Conservation (phyloP, 2,329 filamentous ascomycete species). For the Ramularia endophylla region DNA sequence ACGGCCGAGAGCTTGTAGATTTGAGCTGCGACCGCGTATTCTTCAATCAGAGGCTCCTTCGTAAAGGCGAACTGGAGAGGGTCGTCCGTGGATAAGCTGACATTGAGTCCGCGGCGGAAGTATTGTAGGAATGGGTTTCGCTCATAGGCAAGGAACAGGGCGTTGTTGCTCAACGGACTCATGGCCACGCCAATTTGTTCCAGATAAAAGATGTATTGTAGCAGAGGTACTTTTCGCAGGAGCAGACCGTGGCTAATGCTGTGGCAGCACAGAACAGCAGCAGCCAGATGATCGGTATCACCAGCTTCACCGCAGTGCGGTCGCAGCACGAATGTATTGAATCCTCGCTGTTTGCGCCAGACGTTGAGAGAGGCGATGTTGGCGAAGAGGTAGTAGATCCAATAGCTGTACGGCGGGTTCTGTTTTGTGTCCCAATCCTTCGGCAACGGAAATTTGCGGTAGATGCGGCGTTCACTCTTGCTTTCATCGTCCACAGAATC, state of each 20-base stretch:
- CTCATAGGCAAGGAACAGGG: constrained; percentile 91
- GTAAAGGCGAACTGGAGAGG: constrained; percentile 97
- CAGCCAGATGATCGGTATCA: constrained; percentile 91
- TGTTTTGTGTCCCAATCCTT: constrained; percentile 85
- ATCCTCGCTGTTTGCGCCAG: constrained; percentile 83
- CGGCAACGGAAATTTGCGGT: constrained; percentile 89
- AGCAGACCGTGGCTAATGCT: constrained; percentile 95
- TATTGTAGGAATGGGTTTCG: constrained; percentile 95
- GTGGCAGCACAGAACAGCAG: constrained; percentile 85
- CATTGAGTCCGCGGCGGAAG: constrained; percentile 90
- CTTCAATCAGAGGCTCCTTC: constrained; percentile 95
- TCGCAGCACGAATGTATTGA: constrained; percentile 90
- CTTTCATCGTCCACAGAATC: constrained; percentile 98
- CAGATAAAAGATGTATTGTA: constrained; percentile 97
- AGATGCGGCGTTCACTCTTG: constrained; percentile 90
- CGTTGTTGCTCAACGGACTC: constrained; percentile 99
- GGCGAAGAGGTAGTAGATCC: constrained; percentile 95
- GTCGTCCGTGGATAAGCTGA: constrained; percentile 93
- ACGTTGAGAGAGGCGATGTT: constrained; percentile 90
- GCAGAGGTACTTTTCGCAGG: constrained; percentile 83
- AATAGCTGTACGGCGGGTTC: constrained; percentile 98
- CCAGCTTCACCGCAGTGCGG: constrained; percentile 97
- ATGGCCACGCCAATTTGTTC: constrained; percentile 98
- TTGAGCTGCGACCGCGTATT: constrained; percentile 95
- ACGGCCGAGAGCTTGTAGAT: constrained; percentile 97